Conservation (phyloP, 345 rosid species). For the Fremontodendron californicum region DNA sequence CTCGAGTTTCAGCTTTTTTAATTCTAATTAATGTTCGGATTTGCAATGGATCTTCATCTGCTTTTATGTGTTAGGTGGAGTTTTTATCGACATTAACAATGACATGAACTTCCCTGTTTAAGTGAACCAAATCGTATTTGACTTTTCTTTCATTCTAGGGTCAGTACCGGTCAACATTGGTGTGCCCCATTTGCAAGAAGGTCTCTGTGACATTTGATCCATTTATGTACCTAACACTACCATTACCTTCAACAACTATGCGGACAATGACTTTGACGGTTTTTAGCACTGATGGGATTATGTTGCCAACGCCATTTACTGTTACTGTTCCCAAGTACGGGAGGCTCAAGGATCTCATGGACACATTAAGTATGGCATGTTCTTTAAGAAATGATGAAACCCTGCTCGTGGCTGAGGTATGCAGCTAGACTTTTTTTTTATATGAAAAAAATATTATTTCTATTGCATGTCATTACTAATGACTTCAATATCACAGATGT, state of each 20-base stretch:
- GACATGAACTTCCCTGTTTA: not conserved
- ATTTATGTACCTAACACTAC: slow-evolving; percentile 69
- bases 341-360: slow-evolving; percentile 49
- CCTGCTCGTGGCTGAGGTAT: slow-evolving; percentile 65
- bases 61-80: not conserved
- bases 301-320: slow-evolving; percentile 38
- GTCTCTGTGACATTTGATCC: slow-evolving; percentile 73
- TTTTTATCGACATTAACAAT: not conserved
- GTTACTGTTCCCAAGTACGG: slow-evolving; percentile 55
- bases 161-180: slow-evolving; percentile 63
- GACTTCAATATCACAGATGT: not conserved
- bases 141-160: slow-evolving; percentile 41
- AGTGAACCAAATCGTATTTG: not conserved
- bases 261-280: slow-evolving; percentile 64
- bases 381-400: slow-evolving; percentile 50
- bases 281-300: slow-evolving; percentile 44
- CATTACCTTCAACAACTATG: slow-evolving; percentile 56
- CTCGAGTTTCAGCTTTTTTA: not conserved
- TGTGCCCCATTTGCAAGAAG: slow-evolving; percentile 66
- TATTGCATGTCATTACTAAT: not conserved
- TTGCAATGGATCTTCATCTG: not conserved
- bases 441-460: not conserved
- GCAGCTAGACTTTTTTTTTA: not conserved
- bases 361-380: slow-evolving; percentile 47
- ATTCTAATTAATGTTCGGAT: not conserved